Evolutionary conservation across 164 flowering plant genomes (phyloP), one percentile per base, ranked within the genome.

Genomic region (Umbilicus rupestris): DNA sequence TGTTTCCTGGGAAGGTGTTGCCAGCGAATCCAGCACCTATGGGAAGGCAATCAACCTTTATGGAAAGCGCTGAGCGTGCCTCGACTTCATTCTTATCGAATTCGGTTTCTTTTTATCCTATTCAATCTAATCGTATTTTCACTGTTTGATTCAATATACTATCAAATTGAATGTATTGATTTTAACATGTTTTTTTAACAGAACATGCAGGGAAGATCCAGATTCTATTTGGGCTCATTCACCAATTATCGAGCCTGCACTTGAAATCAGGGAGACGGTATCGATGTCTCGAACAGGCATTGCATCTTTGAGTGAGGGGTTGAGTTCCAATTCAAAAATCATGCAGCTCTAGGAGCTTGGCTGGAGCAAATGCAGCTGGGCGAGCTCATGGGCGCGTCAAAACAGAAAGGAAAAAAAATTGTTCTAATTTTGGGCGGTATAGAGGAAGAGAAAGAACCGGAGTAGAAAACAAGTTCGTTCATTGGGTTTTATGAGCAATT

Each of bases 201-300:
- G 0, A 77, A 74, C 59, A 83, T 77, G 50, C n/a, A 84, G 83
- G 5, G 97, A 93, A 45, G 97, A 88, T 77, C 97, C 96, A 20
- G 97, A 93, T 75, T 63, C 89, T 14, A 87, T 97, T 4, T 93
- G 97, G 96, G 98, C 90, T 65, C 94, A 93, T 41, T 83, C 96
- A 9, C 82, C 89, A 42, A 96, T 93, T 52, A 87, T 83, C 67
- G 98, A 93, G 71, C 84, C 98, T 69, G 88, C 95, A 11, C 84
- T 81, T 5, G 96, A 90, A 37, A 67, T 73, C 22, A 86, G 82
- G 70, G 94, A 87, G 31, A 82, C 78, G 71, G 66, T 52, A 0
- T 73, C 69, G 2, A 49, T 74, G 7, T 70, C 64, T 5, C 62
- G 66, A 22, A 65, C 75, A 14, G 70, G 64, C 11, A 37, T 73